Evolutionary conservation across 2,329 filamentous ascomycete genomes (phyloP), one percentile per base, ranked within the genome.

Genomic region (Phaeoacremonium minimum): DNA sequence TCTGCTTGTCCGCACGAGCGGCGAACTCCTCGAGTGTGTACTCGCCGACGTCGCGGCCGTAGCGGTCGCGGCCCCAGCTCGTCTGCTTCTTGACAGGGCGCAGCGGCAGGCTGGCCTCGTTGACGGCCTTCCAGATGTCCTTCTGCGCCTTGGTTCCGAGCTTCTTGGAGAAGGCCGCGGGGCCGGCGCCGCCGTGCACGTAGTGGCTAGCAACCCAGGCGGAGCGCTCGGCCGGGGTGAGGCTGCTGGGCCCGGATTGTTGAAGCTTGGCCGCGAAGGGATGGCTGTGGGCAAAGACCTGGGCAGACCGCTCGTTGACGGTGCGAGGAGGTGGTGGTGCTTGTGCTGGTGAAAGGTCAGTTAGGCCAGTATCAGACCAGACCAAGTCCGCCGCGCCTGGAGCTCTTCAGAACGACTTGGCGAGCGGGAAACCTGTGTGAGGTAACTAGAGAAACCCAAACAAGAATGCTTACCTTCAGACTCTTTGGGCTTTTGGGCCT

Each of bases 51-150:
- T 71, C 64, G 20, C 67, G 64, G 13, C 74, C 74, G 51, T 58
- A 56, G 35, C 61, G 63, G 49, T 79, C 75, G 35, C 50, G 55
- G 39, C 73, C 74, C 73, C 74, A 79, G 53, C 39, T 16, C 1
- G 16, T 11, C 2, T n/a, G 29, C 18, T 37, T 35, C 12, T 37
- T 39, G 14, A 71, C 57, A 17, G 60, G 58, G 26, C 74, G 69
- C 33, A 71, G 56, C 5, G 74, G 70, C 12, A 77, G 59, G 38
- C 57, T 65, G 32, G 71, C 64, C 45, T 78, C 75, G 52, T 66
- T 67, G 43, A 76, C 62, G 32, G 64, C 60, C 55, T 74, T 75
- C 75, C 75, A 80, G 51, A 74, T 69, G 47, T 79, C 75, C 49
- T 70, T 69, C 50, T 76, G 69, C 17, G 68, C 56, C 54, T 76